These are phyloP conservation scores for Mucor racemosus DNA, from an alignment of 371 early-diverging fungal genomes.

Conservation along the genomic window DNA sequence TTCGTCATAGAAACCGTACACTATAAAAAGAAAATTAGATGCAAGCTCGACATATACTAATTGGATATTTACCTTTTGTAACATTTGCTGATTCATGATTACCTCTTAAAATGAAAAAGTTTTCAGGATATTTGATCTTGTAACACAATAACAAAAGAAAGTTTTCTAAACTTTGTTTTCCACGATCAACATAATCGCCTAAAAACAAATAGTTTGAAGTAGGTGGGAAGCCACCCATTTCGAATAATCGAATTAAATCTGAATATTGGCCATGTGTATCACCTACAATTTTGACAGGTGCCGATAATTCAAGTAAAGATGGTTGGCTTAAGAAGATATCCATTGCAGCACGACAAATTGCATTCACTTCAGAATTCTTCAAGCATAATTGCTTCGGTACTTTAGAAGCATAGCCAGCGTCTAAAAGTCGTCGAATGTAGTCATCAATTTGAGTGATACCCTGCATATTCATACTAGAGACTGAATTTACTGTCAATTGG, in stretches of 20 bases:
- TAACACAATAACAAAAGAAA: slow-evolving; percentile 91
- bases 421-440: slow-evolving; percentile 81
- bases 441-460: slow-evolving; percentile 74
- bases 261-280: slow-evolving; percentile 97
- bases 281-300: slow-evolving; percentile 96
- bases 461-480: slow-evolving; percentile 39
- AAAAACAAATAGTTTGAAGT: slow-evolving; percentile 89
- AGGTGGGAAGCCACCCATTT: slow-evolving; percentile 92
- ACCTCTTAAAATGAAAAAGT: slow-evolving; percentile 94
- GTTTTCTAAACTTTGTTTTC: slow-evolving; percentile 94
- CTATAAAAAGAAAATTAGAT: slow-evolving; percentile 40
- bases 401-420: slow-evolving; percentile 79
- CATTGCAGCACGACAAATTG: slow-evolving; percentile 86
- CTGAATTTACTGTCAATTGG: slow-evolving; percentile 51
- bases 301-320: slow-evolving; percentile 91
- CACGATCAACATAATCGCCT: slow-evolving; percentile 97
- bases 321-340: slow-evolving; percentile 95
- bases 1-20: slow-evolving; percentile 99
- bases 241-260: slow-evolving; percentile 91
- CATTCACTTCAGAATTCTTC: slow-evolving; percentile 85
- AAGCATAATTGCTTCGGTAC: slow-evolving; percentile 75
- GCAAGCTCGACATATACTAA: neutral
- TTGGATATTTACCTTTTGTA: slow-evolving; percentile 53
- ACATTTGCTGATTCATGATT: slow-evolving; percentile 99
- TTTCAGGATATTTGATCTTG: slow-evolving; percentile 96